phyloP scores from a whole-genome alignment of 768 basidiomycete species.

The Lentinula guzmanii region DNA sequence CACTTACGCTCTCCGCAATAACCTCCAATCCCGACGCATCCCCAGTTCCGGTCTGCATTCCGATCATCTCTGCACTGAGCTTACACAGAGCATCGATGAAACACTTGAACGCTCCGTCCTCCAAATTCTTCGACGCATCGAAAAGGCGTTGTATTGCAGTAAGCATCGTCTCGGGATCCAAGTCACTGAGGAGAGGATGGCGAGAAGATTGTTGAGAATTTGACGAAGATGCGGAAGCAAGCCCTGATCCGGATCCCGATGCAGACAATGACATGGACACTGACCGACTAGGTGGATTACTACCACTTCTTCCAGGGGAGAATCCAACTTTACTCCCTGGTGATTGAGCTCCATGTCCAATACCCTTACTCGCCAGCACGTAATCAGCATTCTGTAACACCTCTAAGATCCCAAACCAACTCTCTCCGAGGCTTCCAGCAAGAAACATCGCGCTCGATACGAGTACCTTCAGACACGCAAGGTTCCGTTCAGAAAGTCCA shows the following conservation, averaged over 20 bases:
- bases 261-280: conserved; percentile 25
- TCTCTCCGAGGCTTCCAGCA: conserved; percentile 80
- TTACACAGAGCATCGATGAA: conserved; percentile 77
- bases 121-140: conserved; percentile 77
- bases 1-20: conserved; percentile 23
- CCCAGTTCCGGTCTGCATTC: conserved; percentile 60
- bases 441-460: conserved; percentile 74
- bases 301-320: conserved; percentile 22
- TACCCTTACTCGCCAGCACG: conserved; percentile 65
- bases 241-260: conserved; percentile 2
- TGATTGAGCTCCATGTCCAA: conserved; percentile 14
- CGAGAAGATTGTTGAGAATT: conserved; percentile 22
- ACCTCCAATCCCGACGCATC: conserved; percentile 19
- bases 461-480: conserved; percentile 84
- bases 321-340: conserved; percentile 26
- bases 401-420: conserved; percentile 90
- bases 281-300: conserved; percentile 27
- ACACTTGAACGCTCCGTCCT: conserved; percentile 74
- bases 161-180: conserved; percentile 73
- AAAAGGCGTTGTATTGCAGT: conserved; percentile 77
- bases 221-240: conserved; percentile 1
- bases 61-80: conserved; percentile 89
- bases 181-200: conserved; percentile 63
- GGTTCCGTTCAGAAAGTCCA: conserved; percentile 80
- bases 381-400: conserved; percentile 93